A percentile compares a stretch with the other conserved stretches of the same genome.
These are phyloP conservation scores for Exserohilum rostratum DNA, from an alignment of 2,329 filamentous ascomycete genomes.

Conservation along the genomic window DNA sequence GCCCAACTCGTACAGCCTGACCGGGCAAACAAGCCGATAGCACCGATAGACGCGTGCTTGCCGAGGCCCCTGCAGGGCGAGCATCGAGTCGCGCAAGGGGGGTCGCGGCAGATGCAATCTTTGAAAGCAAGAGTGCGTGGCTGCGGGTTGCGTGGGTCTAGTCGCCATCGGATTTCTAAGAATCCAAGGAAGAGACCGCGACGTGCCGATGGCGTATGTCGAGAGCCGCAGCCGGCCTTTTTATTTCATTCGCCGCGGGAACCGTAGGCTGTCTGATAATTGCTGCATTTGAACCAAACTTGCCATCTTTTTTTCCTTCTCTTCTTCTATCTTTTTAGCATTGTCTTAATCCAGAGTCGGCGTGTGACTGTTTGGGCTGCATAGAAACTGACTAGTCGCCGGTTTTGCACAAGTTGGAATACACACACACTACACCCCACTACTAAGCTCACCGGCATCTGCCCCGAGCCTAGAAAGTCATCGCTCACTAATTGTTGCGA, in stretches of 20 bases:
- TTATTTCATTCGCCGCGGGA: conserved; percentile 15
- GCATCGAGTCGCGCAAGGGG: conserved; percentile 7
- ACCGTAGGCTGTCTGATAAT: conserved; percentile 17
- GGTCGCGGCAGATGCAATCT: conserved; percentile 17
- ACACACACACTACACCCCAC: conserved; percentile 21
- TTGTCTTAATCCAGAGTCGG: no score
- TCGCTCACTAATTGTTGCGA: conserved; percentile 19
- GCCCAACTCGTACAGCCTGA: neutral
- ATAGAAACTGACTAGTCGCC: conserved; percentile 3
- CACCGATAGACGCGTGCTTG: neutral
- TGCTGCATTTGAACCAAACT: conserved; percentile 8
- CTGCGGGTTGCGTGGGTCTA: conserved; percentile 22
- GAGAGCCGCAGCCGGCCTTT: conserved; percentile 14
- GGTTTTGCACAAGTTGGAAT: conserved; percentile 15
- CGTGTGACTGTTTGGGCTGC: neutral
- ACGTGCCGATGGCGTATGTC: conserved; percentile 30
- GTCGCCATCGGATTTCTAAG: conserved; percentile 32
- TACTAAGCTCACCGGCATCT: conserved; percentile 19
- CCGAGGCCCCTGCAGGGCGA: conserved; percentile 18
- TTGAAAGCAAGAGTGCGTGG: conserved; percentile 1
- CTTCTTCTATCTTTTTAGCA: no score
- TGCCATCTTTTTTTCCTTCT: no score
- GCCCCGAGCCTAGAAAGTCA: conserved; percentile 31
- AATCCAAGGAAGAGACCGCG: conserved; percentile 23
- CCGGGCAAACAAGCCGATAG: conserved; percentile 3